Percentiles rank a stretch among this genome's conserved stretches.
Evolutionary conservation across 2,329 filamentous ascomycete species (phyloP).

Genomic region (Paecilomyces dactylethromorphus): DNA sequence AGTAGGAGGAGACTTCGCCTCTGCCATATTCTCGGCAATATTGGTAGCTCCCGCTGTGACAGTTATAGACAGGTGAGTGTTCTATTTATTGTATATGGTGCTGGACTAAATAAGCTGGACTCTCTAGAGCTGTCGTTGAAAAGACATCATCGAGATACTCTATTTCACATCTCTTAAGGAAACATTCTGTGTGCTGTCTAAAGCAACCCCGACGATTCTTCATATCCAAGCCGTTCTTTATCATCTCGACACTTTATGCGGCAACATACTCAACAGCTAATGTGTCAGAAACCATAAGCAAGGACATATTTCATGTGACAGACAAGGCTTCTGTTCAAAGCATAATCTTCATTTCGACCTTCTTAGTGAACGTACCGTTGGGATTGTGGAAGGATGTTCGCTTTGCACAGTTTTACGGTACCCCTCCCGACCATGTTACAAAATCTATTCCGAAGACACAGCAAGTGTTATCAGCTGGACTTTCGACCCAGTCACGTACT

Average conservation of each 20-base stretch:
- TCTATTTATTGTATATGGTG: background rate
- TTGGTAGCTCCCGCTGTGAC: background rate
- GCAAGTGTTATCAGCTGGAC: background rate
- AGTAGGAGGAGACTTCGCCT: background rate
- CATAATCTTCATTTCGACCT: conserved; percentile 58
- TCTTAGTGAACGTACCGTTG: conserved; percentile 23
- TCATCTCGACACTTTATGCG: conserved; percentile 58
- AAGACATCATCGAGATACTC: background rate
- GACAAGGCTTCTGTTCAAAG: conserved; percentile 42
- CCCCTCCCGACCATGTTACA: conserved; percentile 22
- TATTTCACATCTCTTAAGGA: conserved; percentile 14
- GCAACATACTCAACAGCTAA: conserved; percentile 84
- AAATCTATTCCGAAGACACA: background rate
- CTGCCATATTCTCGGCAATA: background rate
- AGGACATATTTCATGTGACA: conserved; percentile 40
- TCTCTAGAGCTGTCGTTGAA: background rate
- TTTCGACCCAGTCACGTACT: background rate
- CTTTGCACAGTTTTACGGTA: conserved; percentile 65
- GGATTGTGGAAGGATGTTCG: conserved; percentile 24
- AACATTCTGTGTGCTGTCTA: conserved; percentile 15
- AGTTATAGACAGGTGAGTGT: background rate
- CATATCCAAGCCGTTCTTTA: conserved; percentile 28
- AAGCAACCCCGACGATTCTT: conserved; percentile 20
- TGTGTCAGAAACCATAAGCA: conserved; percentile 65
- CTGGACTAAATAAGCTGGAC: background rate